Base-by-base conservation (phyloP, 2,329 filamentous ascomycete genomes). In the Phialocephala subalpina region DNA sequence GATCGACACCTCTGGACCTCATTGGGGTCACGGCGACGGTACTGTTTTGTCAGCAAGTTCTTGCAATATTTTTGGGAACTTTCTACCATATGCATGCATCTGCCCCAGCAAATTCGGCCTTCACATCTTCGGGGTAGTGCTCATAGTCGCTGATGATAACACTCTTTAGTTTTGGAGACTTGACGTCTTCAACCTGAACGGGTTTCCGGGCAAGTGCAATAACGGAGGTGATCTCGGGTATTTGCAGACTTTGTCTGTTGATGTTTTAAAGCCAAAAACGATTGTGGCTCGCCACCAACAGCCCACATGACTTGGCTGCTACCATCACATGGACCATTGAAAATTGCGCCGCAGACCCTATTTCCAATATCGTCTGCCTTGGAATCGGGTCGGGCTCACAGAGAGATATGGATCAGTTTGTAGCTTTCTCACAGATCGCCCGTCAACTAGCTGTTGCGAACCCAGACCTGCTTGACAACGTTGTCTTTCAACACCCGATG, bases 11-110 rank as follows among this genome's bases (percentile, higher is more conserved):
- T 25, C 57, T 40, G 18, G 57, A 40, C 35, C 11, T 40, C 25
- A 45, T 40, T 20, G 57, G 57, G 11, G 57, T 59, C 8, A 59
- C 36, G 8, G 57, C 35, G 20, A 40, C 35, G n/a, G 57, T 59
- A 22, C 47, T 52, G 47, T 29, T 2, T 57, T 3, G 29, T 57
- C 33, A 40, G 18, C 53, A 57, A 8, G 20, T 57, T 25, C n/a
- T 33, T 7, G 8, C 11, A 11, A 52, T 16, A 27, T 7, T 29
- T 27, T 9, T 27, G 20, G 42, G 16, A 14, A 20, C 2, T 52
- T 52, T 22, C n/a, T 25, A 59, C 57, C 57, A 59, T 25, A 59
- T 59, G n/a, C 57, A 59, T 16, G 57, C 57, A 59, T 45, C 57
- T 25, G 57, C 57, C 14, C 36, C 57, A n/a, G 57, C 38, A n/a